Evolutionary conservation across 2,329 filamentous ascomycete genomes (phyloP).

Genomic region (Sphaerostilbella broomeana): DNA sequence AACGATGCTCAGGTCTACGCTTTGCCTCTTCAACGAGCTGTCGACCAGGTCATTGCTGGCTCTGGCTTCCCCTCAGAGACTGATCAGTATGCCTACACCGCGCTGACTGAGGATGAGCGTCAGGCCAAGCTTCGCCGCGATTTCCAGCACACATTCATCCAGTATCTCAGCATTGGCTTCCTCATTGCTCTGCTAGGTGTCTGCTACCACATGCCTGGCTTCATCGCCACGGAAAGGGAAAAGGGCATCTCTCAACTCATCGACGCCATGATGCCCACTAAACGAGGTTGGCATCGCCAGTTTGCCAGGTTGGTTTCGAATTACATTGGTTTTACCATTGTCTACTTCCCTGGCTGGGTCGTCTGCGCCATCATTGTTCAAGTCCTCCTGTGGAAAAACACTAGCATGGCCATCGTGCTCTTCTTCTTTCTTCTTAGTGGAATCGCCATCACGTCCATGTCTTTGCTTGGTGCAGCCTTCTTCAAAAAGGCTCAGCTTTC

Average conservation of each 20-base stretch:
- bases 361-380: conserved; percentile 33
- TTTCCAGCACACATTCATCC: conserved; percentile 59
- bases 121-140: conserved; percentile 50
- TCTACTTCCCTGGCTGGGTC: conserved; percentile 46
- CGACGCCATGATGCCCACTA: conserved; percentile 66
- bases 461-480: conserved; percentile 67
- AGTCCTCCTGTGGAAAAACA: conserved; percentile 31
- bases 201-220: conserved; percentile 64
- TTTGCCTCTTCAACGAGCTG: conserved; percentile 61
- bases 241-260: conserved; percentile 65
- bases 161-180: conserved; percentile 60
- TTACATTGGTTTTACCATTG: conserved; percentile 60
- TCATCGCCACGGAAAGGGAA: conserved; percentile 65
- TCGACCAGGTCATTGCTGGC: conserved; percentile 54
- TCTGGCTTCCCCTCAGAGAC: conserved; percentile 24
- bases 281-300: conserved; percentile 43
- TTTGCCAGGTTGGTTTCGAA: conserved; percentile 45
- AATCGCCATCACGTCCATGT: conserved; percentile 65
- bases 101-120: conserved; percentile 37
- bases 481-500: conserved; percentile 78
- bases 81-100: conserved; percentile 28
- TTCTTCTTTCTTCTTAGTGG: conserved; percentile 68
- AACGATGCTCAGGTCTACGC: conserved; percentile 63
- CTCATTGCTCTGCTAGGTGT: conserved; percentile 64
- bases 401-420: conserved; percentile 55